Evolutionary conservation across 1,139 yeast genomes (phyloP), one percentile per base, ranked within the genome.

Genomic region (Dujonia santamariae): DNA sequence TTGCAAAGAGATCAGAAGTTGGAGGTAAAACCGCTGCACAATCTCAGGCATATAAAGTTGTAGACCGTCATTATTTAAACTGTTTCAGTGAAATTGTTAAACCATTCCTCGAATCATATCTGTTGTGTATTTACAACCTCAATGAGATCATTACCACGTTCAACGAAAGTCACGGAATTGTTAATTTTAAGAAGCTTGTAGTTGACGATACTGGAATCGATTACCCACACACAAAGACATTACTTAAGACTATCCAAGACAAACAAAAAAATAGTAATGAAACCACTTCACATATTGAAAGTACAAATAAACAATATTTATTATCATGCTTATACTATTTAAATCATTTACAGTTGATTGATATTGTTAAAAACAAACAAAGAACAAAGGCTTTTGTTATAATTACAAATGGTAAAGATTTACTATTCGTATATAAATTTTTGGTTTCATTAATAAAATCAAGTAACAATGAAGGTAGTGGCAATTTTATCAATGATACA

Each of bases 281-380:
- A n/a, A 13, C 17, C 6, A 23, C 32, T 7, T 9, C 25, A 7
- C 50, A 44, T 32, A 44, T 64, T 22, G 75, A 68, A 45, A 53
- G 67, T 11, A 55, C 59, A 38, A 67, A 69, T 48, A 69, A 68
- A 48, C 75, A 68, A 43, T 68, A 69, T 43, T 55, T 69, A 37
- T 53, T 69, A 29, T 59, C 67, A 35, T 64, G 67, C 38, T 55
- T 69, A 39, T 68, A 63, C 42, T 68, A 65, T 42, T 53, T 68
- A 42, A 51, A 63, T 43, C 57, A 67, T 40, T 53, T 68, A 37
- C 51, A 49, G 28, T 51, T 68, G 40, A 53, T 68, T 25, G 49
- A 52, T 32, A 66, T 69, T 21, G 60, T 63, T 44, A 68, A 67
- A 45, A 67, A 68, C 47, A 67, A 66, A 50, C 53, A 69, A 11